Evolutionary conservation across 2,329 filamentous ascomycete genomes (phyloP), one percentile per base, ranked within the genome.

Genomic region (Purpureocillium lavendulum): DNA sequence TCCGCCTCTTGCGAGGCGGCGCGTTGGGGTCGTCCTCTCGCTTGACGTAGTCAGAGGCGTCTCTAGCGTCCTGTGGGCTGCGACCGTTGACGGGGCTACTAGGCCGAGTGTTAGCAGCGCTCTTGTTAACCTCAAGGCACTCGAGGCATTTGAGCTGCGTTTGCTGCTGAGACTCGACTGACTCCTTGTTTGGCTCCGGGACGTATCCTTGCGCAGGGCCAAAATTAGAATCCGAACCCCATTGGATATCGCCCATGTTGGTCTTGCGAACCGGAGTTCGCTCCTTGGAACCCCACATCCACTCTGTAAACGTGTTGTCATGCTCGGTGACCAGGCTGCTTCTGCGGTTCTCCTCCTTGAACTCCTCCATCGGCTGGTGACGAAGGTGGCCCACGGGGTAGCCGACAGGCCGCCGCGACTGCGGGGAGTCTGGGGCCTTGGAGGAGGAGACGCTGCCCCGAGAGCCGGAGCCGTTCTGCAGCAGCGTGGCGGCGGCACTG

Each of bases 171-270:
- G 71, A 69, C 42, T 81, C 77, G 26, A 67, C 66, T 3, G 75
- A 75, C 30, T 81, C 77, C 48, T 75, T 70, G 42, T 70, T 62
- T 7, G 71, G 66, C 9, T 67, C 65, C 1, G 79, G 73, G 7
- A 75, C 62, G 49, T 80, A 87, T n/a, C 69, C 71, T 49, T 76
- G 73, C 6, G 68, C 56, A 16, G 61, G 58, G 44, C 64, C 70
- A 54, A 87, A 87, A 41, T 67, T 75, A n/a, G 70, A 57, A 56
- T 87, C 82, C 1, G 82, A 82, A 9, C 82, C 82, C 74, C 78
- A 86, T 45, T 75, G 73, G 33, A 83, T 66, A 38, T 73, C 67
- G 51, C 67, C 43, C 41, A 59, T 55, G 39, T 54, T 60, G 29
- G 59, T 59, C 51, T 58, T 59, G 43, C 59, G 58, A 43, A 59